Conservation (phyloP, 805 yeast genomes). For the Monosporozyma solicola region DNA sequence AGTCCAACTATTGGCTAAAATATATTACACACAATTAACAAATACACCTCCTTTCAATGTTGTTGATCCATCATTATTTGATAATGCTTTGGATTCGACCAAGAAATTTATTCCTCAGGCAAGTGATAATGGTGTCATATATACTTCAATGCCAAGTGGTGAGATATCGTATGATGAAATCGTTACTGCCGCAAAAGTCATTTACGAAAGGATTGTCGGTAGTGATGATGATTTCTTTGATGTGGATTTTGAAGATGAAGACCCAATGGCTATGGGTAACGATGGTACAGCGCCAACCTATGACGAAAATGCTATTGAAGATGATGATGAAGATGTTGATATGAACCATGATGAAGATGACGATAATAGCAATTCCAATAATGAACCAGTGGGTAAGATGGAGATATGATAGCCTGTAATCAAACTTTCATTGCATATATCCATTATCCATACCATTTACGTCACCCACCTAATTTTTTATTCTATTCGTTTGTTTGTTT, state of each 20-base stretch:
- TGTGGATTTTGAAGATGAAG: slow-evolving; percentile 93
- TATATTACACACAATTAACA: slow-evolving; percentile 52
- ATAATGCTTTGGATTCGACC: slow-evolving; percentile 4
- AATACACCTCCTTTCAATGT: slow-evolving; percentile 49
- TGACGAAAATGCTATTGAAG: slow-evolving; percentile 22
- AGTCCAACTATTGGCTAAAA: slow-evolving; percentile 50
- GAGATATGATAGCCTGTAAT: slow-evolving; percentile 20
- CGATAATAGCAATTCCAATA: slow-evolving; percentile 4
- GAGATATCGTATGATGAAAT: slow-evolving; percentile 91
- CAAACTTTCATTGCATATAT: not conserved
- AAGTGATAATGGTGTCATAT: slow-evolving; percentile 40
- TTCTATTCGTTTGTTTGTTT: not conserved
- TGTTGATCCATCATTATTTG: slow-evolving; percentile 35
- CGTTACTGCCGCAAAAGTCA: slow-evolving; percentile 65
- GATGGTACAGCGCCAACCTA: slow-evolving; percentile 1
- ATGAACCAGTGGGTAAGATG: slow-evolving; percentile 35
- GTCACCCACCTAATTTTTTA: not conserved
- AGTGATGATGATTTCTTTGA: slow-evolving; percentile 94
- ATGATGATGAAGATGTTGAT: slow-evolving; percentile 25
- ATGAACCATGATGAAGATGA: slow-evolving; percentile 26
- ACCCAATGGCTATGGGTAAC: slow-evolving; percentile 33
- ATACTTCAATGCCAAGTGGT: slow-evolving; percentile 62
- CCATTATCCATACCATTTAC: not conserved
- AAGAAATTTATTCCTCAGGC: slow-evolving; percentile 28
- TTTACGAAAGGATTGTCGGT: slow-evolving; percentile 78